These are phyloP conservation scores for Trametes versicolor DNA, from an alignment of 1,284 basidiomycete genomes.

Conservation along the genomic window DNA sequence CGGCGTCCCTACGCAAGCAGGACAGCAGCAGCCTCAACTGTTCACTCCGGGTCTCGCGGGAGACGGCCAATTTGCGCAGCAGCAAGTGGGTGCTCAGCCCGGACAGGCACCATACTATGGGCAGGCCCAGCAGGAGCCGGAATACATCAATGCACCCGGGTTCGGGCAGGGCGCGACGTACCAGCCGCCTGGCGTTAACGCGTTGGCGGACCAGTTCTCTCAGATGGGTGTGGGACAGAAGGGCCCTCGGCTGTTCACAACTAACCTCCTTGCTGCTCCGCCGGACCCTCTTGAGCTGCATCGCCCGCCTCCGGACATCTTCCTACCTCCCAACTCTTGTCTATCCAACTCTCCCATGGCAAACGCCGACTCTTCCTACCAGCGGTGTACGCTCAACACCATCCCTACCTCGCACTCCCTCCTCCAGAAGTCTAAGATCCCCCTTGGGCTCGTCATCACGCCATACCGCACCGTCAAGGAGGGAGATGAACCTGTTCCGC, in stretches of 20 bases:
- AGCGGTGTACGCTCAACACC: conserved; percentile 92
- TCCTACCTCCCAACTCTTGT: conserved; percentile 85
- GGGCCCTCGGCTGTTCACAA: conserved; percentile 79
- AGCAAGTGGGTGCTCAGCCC: conserved; percentile 55
- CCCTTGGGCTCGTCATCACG: conserved; percentile 90
- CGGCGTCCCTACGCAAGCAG: conserved; percentile 52
- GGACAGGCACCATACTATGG: conserved; percentile 60
- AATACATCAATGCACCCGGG: conserved; percentile 65
- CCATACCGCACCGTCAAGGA: conserved; percentile 82
- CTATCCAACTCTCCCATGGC: conserved; percentile 84
- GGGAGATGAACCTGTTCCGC: conserved; percentile 39
- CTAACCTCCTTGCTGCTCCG: conserved; percentile 90
- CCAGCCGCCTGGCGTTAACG: conserved; percentile 63
- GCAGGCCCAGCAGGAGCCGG: conserved; percentile 52
- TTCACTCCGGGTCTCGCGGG: conserved; percentile 86
- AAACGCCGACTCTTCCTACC: conserved; percentile 93
- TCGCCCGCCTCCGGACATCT: conserved; percentile 87
- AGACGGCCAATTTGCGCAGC: conserved; percentile 70
- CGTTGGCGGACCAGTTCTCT: conserved; percentile 86
- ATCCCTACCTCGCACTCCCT: conserved; percentile 95
- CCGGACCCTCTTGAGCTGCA: conserved; percentile 89
- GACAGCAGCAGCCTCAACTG: conserved; percentile 66
- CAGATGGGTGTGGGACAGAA: conserved; percentile 87
- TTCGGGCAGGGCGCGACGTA: conserved; percentile 62
- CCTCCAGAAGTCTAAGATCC: conserved; percentile 93